Base-by-base conservation (phyloP, 179 eudicot genomes). In the Silene coronaria region DNA sequence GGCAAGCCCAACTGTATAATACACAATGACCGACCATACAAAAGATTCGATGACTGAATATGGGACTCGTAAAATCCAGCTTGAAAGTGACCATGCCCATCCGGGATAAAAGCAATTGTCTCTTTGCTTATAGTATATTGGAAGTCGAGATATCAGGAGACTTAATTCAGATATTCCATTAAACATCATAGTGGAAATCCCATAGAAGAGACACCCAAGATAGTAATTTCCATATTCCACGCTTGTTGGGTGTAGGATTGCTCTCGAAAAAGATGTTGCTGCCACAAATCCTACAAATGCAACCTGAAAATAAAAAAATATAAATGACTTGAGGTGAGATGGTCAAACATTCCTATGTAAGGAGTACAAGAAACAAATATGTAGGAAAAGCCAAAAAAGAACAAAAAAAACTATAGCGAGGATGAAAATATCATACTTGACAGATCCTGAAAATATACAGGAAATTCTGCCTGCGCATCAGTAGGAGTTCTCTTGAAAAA, bases 61-160 rank as follows among this genome's bases (percentile, higher is more conserved):
- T 73, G 97, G 97, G 67, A 92, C 70, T 53, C 96, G 94, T n/a
- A 92, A 79, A 63, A 92, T 78, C 89, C 89, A 94, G 79, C 91
- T 92, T 26, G 89, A 69, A 65, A 90, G 32, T 27, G 97, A 86
- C 94, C 94, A 94, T 46, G 92, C 92, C 98, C 98, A 94, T 46
- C 90, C 92, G 66, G 98, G 97, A 83, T 92, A 83, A 69, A 94
- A 94, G 68, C 77, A 82, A 77, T 89, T 89, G 79, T 94, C 98
- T 76, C 98, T 79, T 81, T 94, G 97, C 85, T 94, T 94, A 85
- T 89, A 94, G 72, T 90, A 92, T 22, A 92, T 94, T 38, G 98
- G 97, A 62, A 94, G 96, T 77, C 98, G 83, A 75, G 82, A 83
- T 78, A 94, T 89, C 88, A 86, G 85, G 58, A 92, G 90, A 62